Evolutionary conservation across 495 filamentous ascomycete genomes (phyloP), one percentile per base, ranked within the genome.

Genomic region (Talaromyces borbonicus): DNA sequence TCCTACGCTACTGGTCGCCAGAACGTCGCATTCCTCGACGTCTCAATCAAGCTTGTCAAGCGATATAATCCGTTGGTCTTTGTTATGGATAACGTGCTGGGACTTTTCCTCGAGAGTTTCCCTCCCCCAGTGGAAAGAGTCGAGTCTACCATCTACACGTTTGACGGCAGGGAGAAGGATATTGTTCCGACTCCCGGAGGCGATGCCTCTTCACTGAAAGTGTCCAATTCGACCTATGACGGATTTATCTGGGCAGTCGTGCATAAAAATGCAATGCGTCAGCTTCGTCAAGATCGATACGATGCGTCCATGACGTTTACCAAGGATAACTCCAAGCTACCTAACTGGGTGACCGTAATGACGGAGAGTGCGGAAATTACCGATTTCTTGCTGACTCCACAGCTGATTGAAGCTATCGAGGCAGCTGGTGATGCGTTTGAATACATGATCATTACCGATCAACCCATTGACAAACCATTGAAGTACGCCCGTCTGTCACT

Each of bases 311-410:
- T 98, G 43, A 95, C 92, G 18, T 80, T 75, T 52, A 95, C 90
- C 50, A 90, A 87, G 69, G 93, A 98, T 52, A 81, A 90, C 63
- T 54, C 80, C 20, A 94, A 90, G 69, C 77, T 97, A 6, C 93
- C 92, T n/a, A 63, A 69, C 47, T 97, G 93, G 93, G 73, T 82
- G 12, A 94, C 87, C 1, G 83, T 95, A 56, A 95, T 98, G 92
- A 89, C 78, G 50, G 92, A 98, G 73, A 94, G 81, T 59, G 88
- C 89, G 20, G 93, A 96, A 63, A 79, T 98, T 52, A 95, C 89
- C n/a, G 87, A 96, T 12, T 69, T 77, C 9, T 62, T 97, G 31
- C 72, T 97, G 27, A 92, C 87, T 20, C 75, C 84, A 23, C 89
- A 95, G 51, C 69, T 98, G 38, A 77, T 88, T 57, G 74, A 84